Percentiles rank a stretch among this genome's conserved stretches.
These are phyloP conservation scores for Fusarium sambucinum DNA, from an alignment of 2,329 filamentous ascomycete species.

Conservation along the genomic window DNA sequence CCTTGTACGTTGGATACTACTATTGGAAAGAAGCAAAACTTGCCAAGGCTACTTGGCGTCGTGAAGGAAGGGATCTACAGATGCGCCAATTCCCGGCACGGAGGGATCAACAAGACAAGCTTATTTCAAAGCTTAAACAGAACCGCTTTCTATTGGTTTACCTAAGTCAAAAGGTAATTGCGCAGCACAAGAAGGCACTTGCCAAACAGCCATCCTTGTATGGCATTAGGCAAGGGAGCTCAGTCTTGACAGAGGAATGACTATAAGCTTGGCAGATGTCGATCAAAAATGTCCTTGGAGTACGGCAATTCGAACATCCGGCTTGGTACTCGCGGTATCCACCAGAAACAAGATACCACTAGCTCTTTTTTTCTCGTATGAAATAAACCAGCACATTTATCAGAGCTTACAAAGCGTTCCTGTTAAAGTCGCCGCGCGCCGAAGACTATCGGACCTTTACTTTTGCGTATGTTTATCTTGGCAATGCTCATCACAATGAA, in stretches of 20 bases:
- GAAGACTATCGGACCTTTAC: slow-evolving; percentile 31
- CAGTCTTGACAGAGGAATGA: slow-evolving; percentile 14
- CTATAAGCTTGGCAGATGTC: slow-evolving; percentile 38
- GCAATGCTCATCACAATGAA: not conserved
- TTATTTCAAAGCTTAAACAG: slow-evolving; percentile 46
- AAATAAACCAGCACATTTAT: slow-evolving; percentile 8
- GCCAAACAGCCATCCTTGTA: not conserved
- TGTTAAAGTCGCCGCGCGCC: not conserved
- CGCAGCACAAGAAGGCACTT: not conserved
- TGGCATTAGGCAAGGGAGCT: slow-evolving; percentile 15
- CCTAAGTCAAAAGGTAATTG: slow-evolving; percentile 17
- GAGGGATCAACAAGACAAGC: slow-evolving; percentile 40
- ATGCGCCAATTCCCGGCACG: slow-evolving; percentile 29
- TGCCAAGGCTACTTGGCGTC: slow-evolving; percentile 19
- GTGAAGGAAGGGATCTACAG: slow-evolving; percentile 12
- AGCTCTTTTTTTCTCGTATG: slow-evolving; percentile 1
- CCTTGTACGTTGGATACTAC: not conserved
- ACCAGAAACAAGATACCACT: not conserved
- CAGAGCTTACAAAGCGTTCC: slow-evolving; percentile 18
- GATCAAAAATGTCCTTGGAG: slow-evolving; percentile 22
- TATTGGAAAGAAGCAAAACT: slow-evolving; percentile 1
- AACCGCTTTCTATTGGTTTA: slow-evolving; percentile 9
- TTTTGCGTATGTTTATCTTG: not conserved
- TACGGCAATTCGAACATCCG: slow-evolving; percentile 41
- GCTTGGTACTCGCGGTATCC: slow-evolving; percentile 35